Evolutionary conservation across 805 yeast genomes (phyloP), one percentile per base, ranked within the genome.

Genomic region (Wickerhamiella qilinensis): DNA sequence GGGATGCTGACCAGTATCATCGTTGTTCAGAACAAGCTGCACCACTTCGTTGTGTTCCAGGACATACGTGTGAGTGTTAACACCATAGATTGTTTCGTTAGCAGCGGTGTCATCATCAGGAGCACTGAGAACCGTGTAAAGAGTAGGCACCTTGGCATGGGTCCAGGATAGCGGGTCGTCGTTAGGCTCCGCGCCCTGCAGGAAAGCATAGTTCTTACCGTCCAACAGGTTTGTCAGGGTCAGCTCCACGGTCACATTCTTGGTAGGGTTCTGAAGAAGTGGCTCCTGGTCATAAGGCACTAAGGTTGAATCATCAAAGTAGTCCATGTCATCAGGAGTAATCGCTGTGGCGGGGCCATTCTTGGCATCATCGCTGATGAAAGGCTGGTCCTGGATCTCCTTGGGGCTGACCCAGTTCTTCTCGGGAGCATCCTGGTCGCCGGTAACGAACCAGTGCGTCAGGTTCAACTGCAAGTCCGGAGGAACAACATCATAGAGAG

Each of bases 131-230:
- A 71, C 94, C 3, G 94, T 73, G 59, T 73, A 69, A 43, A 91
- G 63, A 4, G 86, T 64, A 36, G 98, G 98, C 14, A 88, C 93
- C 60, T 74, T 78, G 46, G 97, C 94, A 29, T 71, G 57, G 27
- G 71, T 64, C 60, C 72, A 91, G 19, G 93, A 71, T 53, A 81
- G 66, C n/a, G n/a, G n/a, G n/a, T n/a, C n/a, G 56, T 83, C 78
- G 68, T 88, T 86, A n/a, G n/a, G n/a, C n/a, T n/a, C n/a, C n/a
- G n/a, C n/a, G n/a, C n/a, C n/a, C n/a, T n/a, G n/a, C 77, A 88
- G 84, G 64, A 88, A 80, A n/a, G 97, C 97, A 56, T 91, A 91
- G 65, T 85, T 85, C 45, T 77, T 67, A 65, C 98, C 98, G 58
- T 84, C 65, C 36, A 68, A 69, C 59, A 91, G 67, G 66, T 83